Evolutionary conservation across 2,329 filamentous ascomycete species (phyloP), one percentile per base, ranked within the genome.

Genomic region (Trichothecium sympodiale): DNA sequence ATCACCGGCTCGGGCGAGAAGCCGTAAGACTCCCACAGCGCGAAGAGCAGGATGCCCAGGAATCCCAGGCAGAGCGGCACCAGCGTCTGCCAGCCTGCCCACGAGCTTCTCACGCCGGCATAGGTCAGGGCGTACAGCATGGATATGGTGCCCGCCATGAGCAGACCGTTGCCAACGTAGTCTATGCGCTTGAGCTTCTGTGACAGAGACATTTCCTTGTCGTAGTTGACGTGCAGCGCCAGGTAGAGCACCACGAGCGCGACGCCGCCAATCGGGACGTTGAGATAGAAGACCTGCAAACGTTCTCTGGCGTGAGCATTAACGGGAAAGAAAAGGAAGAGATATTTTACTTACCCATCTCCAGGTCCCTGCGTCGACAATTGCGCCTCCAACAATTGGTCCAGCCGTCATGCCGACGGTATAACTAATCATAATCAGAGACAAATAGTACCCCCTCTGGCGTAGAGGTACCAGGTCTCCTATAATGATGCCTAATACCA

Each of bases 381-480:
- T 28, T 31, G 31, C 36, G 23, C 45, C 46, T 1, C 46, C 53
- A 4, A 55, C 29, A 4, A 56, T 43, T 2, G 53, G 50, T 1
- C 47, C 57, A 5, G 53, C 32, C 0, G 44, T 41, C 8, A 46
- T 50, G 0, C 56, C 60, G 6, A 61, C 34, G 4, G 45, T 43
- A 38, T 46, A 50, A 2, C 52, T 38, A 10, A 45, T 34, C n/a
- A 55, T 34, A 3, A 60, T 39, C 5, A 56, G 43, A 2, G 43
- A 49, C 20, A 57, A 45, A 34, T 57, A 66, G 6, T 55, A 54
- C 3, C 59, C 57, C 33, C 67, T 48, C 39, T 67, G 50, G 2
- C 59, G 49, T 4, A 72, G 46, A 1, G 66, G 62, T 0, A 70
- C 57, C 2, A 71, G 46, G 38, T 72, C 69, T 23, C 53, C 36